Percentiles rank a stretch among this genome's conserved stretches.
Conservation (phyloP, 2,329 filamentous ascomycete species). For the Coniochaeta sp. region DNA sequence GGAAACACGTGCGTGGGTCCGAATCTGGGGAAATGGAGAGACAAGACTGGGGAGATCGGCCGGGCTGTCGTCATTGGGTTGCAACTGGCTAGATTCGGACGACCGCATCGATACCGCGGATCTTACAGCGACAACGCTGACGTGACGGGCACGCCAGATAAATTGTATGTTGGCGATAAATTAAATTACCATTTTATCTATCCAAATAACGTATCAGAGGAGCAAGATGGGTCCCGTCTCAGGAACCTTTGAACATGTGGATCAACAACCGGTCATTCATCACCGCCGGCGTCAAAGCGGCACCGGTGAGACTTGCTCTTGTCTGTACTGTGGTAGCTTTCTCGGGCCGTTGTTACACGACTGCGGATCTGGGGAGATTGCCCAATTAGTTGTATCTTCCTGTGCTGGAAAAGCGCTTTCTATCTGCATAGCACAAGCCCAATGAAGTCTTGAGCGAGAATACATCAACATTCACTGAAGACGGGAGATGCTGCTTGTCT, state of each 20-base stretch:
- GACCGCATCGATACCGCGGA: not conserved
- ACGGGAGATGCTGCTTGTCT: too few relatives aligned
- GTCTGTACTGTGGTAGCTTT: too few relatives aligned
- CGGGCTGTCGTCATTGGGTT: not conserved
- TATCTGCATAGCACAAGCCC: too few relatives aligned
- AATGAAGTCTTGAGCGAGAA: too few relatives aligned
- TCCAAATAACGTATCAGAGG: too few relatives aligned
- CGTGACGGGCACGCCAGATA: not conserved
- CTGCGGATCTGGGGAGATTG: not conserved
- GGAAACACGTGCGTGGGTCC: not conserved
- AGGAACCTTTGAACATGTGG: not conserved
- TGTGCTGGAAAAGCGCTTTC: too few relatives aligned
- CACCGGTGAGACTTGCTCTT: not conserved
- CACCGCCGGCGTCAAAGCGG: not conserved
- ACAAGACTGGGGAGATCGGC: not conserved
- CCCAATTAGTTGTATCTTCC: too few relatives aligned
- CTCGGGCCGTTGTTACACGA: not conserved
- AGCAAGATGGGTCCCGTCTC: too few relatives aligned
- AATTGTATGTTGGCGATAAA: not conserved
- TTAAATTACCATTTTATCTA: not conserved
- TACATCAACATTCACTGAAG: too few relatives aligned
- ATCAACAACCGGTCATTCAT: not conserved
- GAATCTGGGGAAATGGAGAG: not conserved
- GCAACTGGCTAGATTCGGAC: not conserved
- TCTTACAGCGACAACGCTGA: not conserved